Percentiles rank a stretch among this genome's conserved stretches.
Conservation (phyloP, 202 grass and related monocot genomes). For the Dendrocalamus latiflorus region DNA sequence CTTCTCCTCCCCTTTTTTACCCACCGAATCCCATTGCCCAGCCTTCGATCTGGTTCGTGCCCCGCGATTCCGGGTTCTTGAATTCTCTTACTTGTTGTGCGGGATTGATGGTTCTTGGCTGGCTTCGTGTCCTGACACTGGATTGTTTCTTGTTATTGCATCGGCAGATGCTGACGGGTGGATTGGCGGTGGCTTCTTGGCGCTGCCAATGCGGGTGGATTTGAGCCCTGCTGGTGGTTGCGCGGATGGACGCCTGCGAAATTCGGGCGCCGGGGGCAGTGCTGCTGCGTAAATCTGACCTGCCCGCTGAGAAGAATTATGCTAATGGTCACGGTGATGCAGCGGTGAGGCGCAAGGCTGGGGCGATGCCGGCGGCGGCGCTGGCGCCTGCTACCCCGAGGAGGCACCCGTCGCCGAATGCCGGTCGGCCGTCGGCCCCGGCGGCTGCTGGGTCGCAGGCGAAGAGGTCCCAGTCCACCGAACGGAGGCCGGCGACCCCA, state of each 20-base stretch:
- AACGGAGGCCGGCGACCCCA: conserved; percentile 56
- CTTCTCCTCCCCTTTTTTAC: background rate
- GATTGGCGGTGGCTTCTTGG: conserved; percentile 33
- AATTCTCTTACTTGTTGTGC: conserved; percentile 21
- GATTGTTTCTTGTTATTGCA: conserved; percentile 15
- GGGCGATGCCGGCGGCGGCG: conserved; percentile 26
- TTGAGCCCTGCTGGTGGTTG: conserved; percentile 33
- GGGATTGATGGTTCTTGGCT: background rate
- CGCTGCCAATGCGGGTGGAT: conserved; percentile 47
- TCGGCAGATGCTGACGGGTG: conserved; percentile 23
- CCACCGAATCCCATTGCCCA: conserved; percentile 22
- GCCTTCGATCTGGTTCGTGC: conserved; percentile 38
- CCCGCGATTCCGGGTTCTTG: background rate
- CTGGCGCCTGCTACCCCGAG: conserved; percentile 31
- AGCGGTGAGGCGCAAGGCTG: conserved; percentile 39
- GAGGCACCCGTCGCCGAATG: conserved; percentile 73
- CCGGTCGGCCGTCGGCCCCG: conserved; percentile 12
- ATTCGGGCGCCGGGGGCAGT: conserved; percentile 5
- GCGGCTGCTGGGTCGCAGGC: conserved; percentile 24
- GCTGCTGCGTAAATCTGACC: conserved; percentile 45
- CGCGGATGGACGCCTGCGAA: conserved; percentile 45
- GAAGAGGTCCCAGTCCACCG: conserved; percentile 62
- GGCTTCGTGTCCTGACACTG: background rate
- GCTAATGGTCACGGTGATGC: conserved; percentile 31
- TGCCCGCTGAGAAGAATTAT: conserved; percentile 33